phyloP scores from a whole-genome alignment of 768 basidiomycete species.

The Udeniomyces megalosporus region DNA sequence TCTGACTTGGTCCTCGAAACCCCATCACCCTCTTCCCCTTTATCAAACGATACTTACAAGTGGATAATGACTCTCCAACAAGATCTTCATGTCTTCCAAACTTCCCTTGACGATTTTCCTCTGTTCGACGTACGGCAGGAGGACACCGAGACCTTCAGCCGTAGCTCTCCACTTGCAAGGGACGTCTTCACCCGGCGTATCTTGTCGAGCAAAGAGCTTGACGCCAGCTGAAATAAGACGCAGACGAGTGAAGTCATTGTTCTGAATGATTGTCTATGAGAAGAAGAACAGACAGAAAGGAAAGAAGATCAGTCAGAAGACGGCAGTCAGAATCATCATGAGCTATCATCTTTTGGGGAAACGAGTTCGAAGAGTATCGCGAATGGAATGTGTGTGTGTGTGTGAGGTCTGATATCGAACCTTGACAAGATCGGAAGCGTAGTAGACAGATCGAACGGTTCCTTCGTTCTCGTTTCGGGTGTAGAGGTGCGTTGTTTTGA shows the following conservation, averaged over 20 bases:
- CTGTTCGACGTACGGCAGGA: conserved; percentile 65
- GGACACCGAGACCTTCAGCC: conserved; percentile 64
- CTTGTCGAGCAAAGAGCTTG: conserved; percentile 82
- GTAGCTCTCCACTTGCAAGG: conserved; percentile 42
- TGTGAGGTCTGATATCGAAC: conserved; percentile 17
- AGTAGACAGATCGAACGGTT: conserved; percentile 55
- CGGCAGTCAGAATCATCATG: neutral
- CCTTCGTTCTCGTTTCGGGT: conserved; percentile 58
- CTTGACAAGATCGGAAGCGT: conserved; percentile 72
- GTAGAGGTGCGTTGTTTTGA: conserved; percentile 62
- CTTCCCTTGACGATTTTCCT: conserved; percentile 45
- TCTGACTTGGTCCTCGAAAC: neutral
- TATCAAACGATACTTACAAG: conserved; percentile 27
- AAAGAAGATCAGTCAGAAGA: neutral
- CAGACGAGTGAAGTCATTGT: conserved; percentile 70
- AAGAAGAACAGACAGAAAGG: too few relatives aligned
- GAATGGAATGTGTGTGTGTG: too few relatives aligned
- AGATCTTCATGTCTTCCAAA: conserved; percentile 41
- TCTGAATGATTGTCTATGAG: conserved; percentile 41
- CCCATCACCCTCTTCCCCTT: neutral
- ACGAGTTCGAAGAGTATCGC: neutral
- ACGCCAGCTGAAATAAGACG: conserved; percentile 86
- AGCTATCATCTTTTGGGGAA: too few relatives aligned
- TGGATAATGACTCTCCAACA: conserved; percentile 70
- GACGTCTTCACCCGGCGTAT: conserved; percentile 35